phyloP scores from a whole-genome alignment of 2,329 filamentous ascomycete genomes.

The Fusarium anguioides region DNA sequence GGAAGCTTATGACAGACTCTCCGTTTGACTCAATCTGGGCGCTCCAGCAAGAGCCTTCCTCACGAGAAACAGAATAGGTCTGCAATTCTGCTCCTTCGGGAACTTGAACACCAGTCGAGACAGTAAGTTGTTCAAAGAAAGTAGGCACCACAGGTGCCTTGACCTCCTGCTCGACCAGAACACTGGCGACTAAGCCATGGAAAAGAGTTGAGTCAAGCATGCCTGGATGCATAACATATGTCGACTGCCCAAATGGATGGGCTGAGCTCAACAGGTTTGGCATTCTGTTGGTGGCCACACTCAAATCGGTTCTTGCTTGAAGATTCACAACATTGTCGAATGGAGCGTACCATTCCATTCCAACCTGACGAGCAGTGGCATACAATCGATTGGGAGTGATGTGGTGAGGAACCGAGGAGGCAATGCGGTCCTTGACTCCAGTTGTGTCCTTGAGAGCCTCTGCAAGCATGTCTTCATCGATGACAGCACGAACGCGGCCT shows the following conservation, averaged over 20 bases:
- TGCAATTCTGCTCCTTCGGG: neutral
- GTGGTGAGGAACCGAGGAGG: slow-evolving; percentile 7
- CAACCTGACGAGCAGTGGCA: neutral
- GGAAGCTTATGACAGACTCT: neutral
- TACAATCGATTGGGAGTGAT: slow-evolving; percentile 4
- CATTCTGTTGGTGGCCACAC: neutral
- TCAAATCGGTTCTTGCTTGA: slow-evolving; percentile 6
- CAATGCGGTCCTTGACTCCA: neutral
- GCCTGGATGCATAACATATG: slow-evolving; percentile 12
- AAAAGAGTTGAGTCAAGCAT: slow-evolving; percentile 3
- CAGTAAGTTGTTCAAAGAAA: slow-evolving; percentile 3
- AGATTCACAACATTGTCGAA: slow-evolving; percentile 1
- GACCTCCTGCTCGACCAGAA: neutral
- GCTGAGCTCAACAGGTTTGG: neutral
- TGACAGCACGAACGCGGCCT: neutral
- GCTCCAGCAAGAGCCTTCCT: neutral
- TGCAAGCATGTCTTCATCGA: neutral
- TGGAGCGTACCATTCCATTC: neutral
- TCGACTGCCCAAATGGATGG: neutral
- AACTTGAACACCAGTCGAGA: neutral
- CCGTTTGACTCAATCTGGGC: neutral
- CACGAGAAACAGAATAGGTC: neutral
- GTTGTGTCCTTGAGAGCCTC: neutral
- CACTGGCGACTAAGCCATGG: neutral
- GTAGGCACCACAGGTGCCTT: slow-evolving; percentile 10